phyloP scores from a whole-genome alignment of 352 stramenopile species.

The Phytophthora idaei region DNA sequence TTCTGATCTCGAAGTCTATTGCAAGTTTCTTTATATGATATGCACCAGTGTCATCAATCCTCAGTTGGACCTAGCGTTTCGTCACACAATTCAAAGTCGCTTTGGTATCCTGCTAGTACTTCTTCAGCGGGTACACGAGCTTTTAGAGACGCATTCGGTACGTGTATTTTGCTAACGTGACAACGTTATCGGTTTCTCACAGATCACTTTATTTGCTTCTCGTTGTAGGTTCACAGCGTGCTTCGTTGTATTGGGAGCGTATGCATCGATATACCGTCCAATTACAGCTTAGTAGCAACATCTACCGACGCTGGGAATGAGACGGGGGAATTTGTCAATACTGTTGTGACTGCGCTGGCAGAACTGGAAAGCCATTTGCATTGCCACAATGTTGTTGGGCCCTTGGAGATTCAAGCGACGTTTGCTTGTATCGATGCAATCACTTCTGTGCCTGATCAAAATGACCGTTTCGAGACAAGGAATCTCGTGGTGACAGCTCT shows the following conservation, averaged over 20 bases:
- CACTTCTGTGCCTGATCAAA: background rate
- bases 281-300: conserved; percentile 3
- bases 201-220: no score
- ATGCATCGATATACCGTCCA: conserved; percentile 8
- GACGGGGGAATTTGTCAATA: background rate
- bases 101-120: conserved; percentile 22
- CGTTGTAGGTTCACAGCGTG: conserved; percentile 1
- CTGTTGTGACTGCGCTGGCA: background rate
- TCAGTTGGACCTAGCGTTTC: conserved; percentile 13
- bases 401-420: conserved; percentile 8
- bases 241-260: conserved; percentile 16
- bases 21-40: conserved; percentile 21
- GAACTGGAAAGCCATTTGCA: conserved; percentile 2
- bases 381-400: background rate
- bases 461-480: background rate
- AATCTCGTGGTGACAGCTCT: background rate
- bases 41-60: conserved; percentile 9
- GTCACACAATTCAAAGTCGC: background rate
- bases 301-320: background rate
- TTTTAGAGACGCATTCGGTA: conserved; percentile 8
- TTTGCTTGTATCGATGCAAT: conserved; percentile 17
- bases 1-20: conserved; percentile 17
- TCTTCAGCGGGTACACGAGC: conserved; percentile 7
- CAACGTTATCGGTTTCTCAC: no score
- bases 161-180: background rate